These are phyloP conservation scores for Sphagnum contortum DNA, from an alignment of 225 moss, liverwort and hornwort genomes.

Conservation along the genomic window DNA sequence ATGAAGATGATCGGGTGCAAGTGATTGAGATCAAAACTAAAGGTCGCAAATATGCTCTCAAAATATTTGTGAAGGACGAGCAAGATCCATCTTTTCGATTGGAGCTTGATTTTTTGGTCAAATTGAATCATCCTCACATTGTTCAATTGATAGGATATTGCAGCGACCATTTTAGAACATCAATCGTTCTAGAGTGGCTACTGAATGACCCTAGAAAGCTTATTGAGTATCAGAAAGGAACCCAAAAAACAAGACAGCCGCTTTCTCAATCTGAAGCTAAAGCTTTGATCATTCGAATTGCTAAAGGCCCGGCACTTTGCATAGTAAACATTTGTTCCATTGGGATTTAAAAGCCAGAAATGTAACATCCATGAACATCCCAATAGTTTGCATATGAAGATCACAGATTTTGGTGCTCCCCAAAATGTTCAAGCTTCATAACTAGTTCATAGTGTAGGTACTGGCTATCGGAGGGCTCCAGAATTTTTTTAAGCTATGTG, in stretches of 20 bases:
- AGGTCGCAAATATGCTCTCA: conserved; percentile 28
- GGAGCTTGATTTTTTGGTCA: conserved; percentile 8
- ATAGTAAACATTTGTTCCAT: conserved; percentile 13
- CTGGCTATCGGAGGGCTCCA: conserved; percentile 6
- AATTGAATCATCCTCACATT: conserved; percentile 18
- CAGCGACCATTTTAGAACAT: neutral
- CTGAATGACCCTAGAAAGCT: neutral
- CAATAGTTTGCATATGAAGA: conserved; percentile 9
- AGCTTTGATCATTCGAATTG: conserved; percentile 15
- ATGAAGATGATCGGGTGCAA: conserved; percentile 9
- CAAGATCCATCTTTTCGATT: neutral
- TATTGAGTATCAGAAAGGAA: conserved; percentile 1
- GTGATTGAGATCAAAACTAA: conserved; percentile 15
- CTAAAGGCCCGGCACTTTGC: conserved; percentile 15
- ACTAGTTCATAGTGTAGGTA: neutral
- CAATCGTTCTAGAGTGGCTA: conserved; percentile 20
- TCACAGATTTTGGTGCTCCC: conserved; percentile 10
- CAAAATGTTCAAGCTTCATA: neutral
- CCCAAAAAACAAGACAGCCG: conserved; percentile 4
- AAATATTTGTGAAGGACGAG: neutral
- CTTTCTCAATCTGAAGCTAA: conserved; percentile 10
- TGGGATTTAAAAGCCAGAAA: conserved; percentile 27
- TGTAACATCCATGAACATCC: conserved; percentile 8
- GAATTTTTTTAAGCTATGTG: neutral
- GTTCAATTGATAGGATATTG: conserved; percentile 15